Conservation (phyloP, 495 filamentous ascomycete genomes). For the Trichoderma virens region DNA sequence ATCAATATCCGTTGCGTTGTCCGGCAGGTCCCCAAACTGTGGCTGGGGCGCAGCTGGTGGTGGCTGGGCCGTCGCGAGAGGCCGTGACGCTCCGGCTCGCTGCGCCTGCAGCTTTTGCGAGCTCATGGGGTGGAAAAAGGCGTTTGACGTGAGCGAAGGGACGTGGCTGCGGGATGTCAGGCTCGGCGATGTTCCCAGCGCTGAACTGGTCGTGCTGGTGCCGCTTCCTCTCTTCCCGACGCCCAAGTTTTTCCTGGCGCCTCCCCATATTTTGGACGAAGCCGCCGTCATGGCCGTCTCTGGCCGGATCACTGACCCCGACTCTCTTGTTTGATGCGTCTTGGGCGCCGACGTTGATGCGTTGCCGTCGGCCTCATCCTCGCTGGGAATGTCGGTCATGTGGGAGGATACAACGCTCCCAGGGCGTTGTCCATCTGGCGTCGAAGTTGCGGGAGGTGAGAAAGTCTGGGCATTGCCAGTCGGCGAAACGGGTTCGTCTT, state of each 20-base stretch:
- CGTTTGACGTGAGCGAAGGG: conserved; percentile 77
- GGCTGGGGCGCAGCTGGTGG: conserved; percentile 17
- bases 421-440: conserved; percentile 26
- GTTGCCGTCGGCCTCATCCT: conserved; percentile 37
- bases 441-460: conserved; percentile 19
- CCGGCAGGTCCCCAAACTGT: conserved; percentile 18
- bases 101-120: conserved; percentile 92
- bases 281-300: conserved; percentile 40
- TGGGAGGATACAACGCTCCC: conserved; percentile 74
- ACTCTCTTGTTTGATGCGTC: conserved; percentile 12
- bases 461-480: conserved; percentile 30
- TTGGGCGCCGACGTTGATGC: neutral
- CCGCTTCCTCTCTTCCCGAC: conserved; percentile 40
- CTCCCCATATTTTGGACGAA: conserved; percentile 35
- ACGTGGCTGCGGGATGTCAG: conserved; percentile 67
- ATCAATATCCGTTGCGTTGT: conserved; percentile 30
- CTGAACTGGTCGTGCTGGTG: conserved; percentile 48
- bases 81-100: conserved; percentile 47
- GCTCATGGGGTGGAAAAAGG: conserved; percentile 95
- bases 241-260: conserved; percentile 13
- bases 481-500: conserved; percentile 27
- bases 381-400: conserved; percentile 69
- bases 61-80: conserved; percentile 28
- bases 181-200: neutral
- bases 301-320: conserved; percentile 41